Base-by-base conservation (phyloP, 1,139 yeast species). In the Saccharomyces uvarum region DNA sequence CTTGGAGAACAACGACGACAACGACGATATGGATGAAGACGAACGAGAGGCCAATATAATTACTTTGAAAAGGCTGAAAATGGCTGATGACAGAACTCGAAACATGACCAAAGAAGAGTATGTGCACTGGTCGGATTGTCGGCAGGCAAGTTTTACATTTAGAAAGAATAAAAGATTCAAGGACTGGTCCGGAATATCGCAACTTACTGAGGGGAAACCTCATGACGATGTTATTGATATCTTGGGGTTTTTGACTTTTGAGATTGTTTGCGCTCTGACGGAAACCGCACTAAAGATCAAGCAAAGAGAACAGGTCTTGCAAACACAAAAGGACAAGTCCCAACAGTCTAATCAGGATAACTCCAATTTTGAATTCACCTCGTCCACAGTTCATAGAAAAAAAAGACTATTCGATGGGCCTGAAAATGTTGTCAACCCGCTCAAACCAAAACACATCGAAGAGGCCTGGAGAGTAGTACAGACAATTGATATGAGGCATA, bases 41-140 rank as follows among this genome's bases (percentile, higher is more conserved):
- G 97, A 88, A 56, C 80, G 86, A 60, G 98, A 95, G 50, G 98
- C 98, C 1, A 86, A 89, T 46, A 75, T 86, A 47, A 96, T 96
- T 0, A 88, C 96, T 14, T 75, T 90, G 69, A 90, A 90, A 68
- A 75, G 98, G 57, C 77, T 93, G 61, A 90, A 90, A 66, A 84
- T 82, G 74, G 98, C 98, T 2, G 99, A 93, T 70, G 97, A 93
- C 56, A 77, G 99, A 61, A 93, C 99, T 0, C 81, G 78, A 61
- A 81, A 86, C 61, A 95, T 93, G 99, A 93, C 99, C 0, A 84
- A 85, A 64, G 97, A 93, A 66, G 99, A 93, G 69, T 93, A 93
- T 64, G 99, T 91, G 16, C 99, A 95, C 70, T 93, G 98, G 97
- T 87, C 96, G 13, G 99, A 93, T 68, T 93, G 99, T 73, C 81